phyloP scores from a whole-genome alignment of 2,329 filamentous ascomycete species.

The Fusarium abutilonis region DNA sequence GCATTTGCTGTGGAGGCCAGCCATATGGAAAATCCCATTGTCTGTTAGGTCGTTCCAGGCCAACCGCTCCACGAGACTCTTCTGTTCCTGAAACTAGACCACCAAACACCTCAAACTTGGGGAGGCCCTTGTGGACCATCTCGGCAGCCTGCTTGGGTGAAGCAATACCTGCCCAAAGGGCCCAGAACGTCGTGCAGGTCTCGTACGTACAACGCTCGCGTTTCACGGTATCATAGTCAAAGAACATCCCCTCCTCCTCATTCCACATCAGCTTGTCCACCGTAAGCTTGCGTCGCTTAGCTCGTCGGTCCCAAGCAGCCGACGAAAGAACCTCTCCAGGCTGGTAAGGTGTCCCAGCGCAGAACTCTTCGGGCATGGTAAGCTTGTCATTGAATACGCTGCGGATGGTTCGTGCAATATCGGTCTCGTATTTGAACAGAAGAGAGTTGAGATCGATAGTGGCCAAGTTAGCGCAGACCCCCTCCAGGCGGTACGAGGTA shows the following conservation, averaged over 20 bases:
- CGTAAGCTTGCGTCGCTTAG: slow-evolving; percentile 81
- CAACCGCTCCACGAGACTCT: slow-evolving; percentile 82
- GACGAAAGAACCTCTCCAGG: slow-evolving; percentile 81
- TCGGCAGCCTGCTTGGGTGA: slow-evolving; percentile 85
- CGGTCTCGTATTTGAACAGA: slow-evolving; percentile 95
- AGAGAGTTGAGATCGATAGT: slow-evolving; percentile 95
- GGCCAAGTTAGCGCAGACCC: slow-evolving; percentile 85
- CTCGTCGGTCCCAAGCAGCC: slow-evolving; percentile 88
- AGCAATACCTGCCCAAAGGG: slow-evolving; percentile 92
- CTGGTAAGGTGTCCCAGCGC: slow-evolving; percentile 68
- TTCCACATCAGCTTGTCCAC: slow-evolving; percentile 97
- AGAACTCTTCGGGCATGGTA: slow-evolving; percentile 84
- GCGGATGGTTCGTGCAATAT: slow-evolving; percentile 88
- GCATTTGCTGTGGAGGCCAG: slow-evolving; percentile 98
- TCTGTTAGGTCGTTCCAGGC: slow-evolving; percentile 86
- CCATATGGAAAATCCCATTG: slow-evolving; percentile 99
- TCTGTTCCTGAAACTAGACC: slow-evolving; percentile 91
- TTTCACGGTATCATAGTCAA: slow-evolving; percentile 91
- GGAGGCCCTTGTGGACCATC: slow-evolving; percentile 83
- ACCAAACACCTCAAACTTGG: slow-evolving; percentile 86
- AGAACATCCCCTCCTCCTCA: slow-evolving; percentile 92
- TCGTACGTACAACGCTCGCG: slow-evolving; percentile 86
- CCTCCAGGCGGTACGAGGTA: slow-evolving; percentile 92
- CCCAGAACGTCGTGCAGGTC: slow-evolving; percentile 94
- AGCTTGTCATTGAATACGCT: slow-evolving; percentile 85